A percentile compares a stretch with the other conserved stretches of the same genome.
Evolutionary conservation across 345 rosid species (phyloP).

Genomic region (Eucalyptus tenuipes): DNA sequence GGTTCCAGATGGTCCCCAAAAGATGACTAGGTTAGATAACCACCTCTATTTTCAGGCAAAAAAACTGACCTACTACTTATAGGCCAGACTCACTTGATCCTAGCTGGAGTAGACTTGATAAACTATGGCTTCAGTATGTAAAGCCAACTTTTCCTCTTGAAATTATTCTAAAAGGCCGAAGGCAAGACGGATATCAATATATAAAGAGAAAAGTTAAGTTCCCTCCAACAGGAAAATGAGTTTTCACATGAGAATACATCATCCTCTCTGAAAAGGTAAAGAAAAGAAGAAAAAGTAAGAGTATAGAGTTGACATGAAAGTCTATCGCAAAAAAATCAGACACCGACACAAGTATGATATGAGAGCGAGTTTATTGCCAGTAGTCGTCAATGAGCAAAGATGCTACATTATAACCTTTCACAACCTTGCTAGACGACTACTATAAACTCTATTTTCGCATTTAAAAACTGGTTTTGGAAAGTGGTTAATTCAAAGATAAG

Average conservation of each 20-base stretch:
- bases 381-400: neutral
- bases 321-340: neutral
- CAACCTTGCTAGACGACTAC: neutral
- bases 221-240: neutral
- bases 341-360: neutral
- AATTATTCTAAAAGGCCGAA: neutral
- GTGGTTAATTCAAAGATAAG: neutral
- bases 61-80: neutral
- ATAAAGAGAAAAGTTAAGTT: neutral
- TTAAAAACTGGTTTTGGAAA: neutral
- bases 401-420: neutral
- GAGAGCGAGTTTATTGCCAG: neutral
- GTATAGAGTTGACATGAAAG: neutral
- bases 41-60: neutral
- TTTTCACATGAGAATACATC: neutral
- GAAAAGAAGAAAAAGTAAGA: neutral
- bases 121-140: neutral
- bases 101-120: neutral
- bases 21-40: neutral
- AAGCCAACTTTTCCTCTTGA: neutral
- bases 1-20: neutral
- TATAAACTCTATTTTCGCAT: neutral
- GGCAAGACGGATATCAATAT: neutral
- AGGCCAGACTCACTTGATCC: neutral
- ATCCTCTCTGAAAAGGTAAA: neutral